Evolutionary conservation across 1,284 basidiomycete genomes (phyloP).

Genomic region (Vanrija pseudolonga): DNA sequence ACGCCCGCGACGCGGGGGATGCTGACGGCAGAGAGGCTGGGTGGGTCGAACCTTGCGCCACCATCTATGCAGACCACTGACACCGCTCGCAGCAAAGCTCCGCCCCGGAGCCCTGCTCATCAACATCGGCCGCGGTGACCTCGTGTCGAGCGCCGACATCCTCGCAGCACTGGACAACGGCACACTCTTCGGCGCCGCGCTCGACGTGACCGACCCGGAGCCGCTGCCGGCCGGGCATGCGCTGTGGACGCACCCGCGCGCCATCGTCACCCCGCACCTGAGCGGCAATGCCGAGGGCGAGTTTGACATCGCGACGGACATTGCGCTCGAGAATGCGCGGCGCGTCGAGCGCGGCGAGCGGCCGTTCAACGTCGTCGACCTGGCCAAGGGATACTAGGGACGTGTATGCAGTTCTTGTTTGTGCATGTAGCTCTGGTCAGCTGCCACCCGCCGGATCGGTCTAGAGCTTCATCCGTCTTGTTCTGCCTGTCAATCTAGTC

Average conservation of each 20-base stretch:
- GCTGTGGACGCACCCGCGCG: conserved; percentile 35
- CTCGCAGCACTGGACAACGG: conserved; percentile 26
- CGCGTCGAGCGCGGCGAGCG: conserved; percentile 23
- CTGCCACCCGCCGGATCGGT: too few species aligned
- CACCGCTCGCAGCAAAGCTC: conserved; percentile 18
- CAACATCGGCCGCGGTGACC: conserved; percentile 43
- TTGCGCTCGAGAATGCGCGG: conserved; percentile 42
- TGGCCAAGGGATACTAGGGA: conserved; percentile 33
- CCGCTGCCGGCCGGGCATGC: conserved; percentile 34
- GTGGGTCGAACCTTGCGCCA: conserved; percentile 18
- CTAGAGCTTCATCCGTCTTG: too few species aligned
- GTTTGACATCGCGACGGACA: conserved; percentile 34
- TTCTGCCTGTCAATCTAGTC: too few species aligned
- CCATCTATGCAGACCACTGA: not conserved
- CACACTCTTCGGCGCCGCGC: conserved; percentile 32
- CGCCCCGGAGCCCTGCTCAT: conserved; percentile 37
- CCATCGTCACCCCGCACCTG: conserved; percentile 38
- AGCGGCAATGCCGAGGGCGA: conserved; percentile 39
- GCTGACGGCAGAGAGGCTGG: conserved; percentile 35
- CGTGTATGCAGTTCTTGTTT: not conserved
- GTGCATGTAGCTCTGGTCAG: not conserved
- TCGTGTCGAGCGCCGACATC: conserved; percentile 37
- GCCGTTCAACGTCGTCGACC: conserved; percentile 31
- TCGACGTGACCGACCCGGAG: conserved; percentile 47
- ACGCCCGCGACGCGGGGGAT: conserved; percentile 38